phyloP scores from a whole-genome alignment of 352 stramenopile species.

The Thalassiosira hispida region DNA sequence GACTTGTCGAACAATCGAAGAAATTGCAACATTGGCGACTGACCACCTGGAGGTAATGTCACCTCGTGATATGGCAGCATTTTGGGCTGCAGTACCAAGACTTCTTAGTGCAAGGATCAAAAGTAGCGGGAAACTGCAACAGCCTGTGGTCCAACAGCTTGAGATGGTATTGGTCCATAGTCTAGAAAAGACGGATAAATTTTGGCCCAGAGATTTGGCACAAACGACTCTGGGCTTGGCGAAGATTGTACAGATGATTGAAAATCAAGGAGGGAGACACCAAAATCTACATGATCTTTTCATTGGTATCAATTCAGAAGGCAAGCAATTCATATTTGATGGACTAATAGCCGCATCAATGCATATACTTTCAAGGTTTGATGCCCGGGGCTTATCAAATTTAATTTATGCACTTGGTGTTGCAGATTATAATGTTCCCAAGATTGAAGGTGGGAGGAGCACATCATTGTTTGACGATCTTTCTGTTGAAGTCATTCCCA shows the following conservation, averaged over 20 bases:
- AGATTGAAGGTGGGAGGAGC: neutral
- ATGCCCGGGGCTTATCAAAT: constrained; percentile 17
- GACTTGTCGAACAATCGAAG: no score
- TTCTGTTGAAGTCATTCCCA: neutral
- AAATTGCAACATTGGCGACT: neutral
- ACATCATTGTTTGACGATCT: constrained; percentile 6
- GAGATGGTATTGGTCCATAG: constrained; percentile 2
- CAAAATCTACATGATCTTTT: constrained; percentile 13
- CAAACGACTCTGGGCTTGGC: constrained; percentile 12
- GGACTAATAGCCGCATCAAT: constrained; percentile 1
- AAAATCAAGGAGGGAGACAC: neutral
- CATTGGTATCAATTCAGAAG: constrained; percentile 18
- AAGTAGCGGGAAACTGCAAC: neutral
- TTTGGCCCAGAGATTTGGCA: neutral
- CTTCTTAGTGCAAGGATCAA: neutral
- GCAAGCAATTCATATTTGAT: constrained; percentile 26
- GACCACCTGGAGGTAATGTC: neutral
- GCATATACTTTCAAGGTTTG: neutral
- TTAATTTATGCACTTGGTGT: constrained; percentile 10
- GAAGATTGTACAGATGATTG: constrained; percentile 9
- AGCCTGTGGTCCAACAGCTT: neutral
- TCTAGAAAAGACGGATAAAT: constrained; percentile 2
- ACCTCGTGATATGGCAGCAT: constrained; percentile 15
- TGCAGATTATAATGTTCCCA: neutral
- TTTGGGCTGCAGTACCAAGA: constrained; percentile 8